Conservation (phyloP, 768 basidiomycete species). For the Russula vinacea region DNA sequence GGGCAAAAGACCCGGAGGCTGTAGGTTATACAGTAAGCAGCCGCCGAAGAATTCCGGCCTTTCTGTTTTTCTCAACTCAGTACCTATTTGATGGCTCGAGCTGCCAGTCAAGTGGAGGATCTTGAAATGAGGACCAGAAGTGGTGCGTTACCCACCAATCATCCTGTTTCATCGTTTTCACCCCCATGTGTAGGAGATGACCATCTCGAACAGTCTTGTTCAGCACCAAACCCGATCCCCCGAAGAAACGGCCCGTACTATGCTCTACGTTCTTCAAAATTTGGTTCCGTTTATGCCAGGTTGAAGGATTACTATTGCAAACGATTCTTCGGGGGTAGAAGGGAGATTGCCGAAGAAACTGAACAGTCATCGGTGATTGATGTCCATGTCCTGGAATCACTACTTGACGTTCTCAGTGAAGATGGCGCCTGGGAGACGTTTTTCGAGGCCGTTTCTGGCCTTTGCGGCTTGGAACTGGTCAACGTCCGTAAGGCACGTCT, state of each 20-base stretch:
- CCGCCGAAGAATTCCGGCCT: no score
- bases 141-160: no score
- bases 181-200: no score
- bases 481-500: rapidly evolving
- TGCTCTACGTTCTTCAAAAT: background rate
- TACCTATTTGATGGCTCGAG: no score
- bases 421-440: background rate
- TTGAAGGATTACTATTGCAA: background rate
- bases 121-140: no score
- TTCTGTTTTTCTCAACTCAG: no score
- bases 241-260: background rate
- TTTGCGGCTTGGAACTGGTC: background rate
- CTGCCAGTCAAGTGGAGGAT: no score
- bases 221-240: no score
- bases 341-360: background rate
- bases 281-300: background rate
- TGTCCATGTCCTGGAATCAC: background rate
- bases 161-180: no score
- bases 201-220: no score
- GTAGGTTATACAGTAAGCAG: no score
- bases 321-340: background rate
- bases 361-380: background rate
- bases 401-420: background rate
- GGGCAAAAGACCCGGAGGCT: no score
- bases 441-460: background rate